Base-by-base conservation (phyloP, 2,329 filamentous ascomycete genomes). In the Penicillium sclerotigenum region DNA sequence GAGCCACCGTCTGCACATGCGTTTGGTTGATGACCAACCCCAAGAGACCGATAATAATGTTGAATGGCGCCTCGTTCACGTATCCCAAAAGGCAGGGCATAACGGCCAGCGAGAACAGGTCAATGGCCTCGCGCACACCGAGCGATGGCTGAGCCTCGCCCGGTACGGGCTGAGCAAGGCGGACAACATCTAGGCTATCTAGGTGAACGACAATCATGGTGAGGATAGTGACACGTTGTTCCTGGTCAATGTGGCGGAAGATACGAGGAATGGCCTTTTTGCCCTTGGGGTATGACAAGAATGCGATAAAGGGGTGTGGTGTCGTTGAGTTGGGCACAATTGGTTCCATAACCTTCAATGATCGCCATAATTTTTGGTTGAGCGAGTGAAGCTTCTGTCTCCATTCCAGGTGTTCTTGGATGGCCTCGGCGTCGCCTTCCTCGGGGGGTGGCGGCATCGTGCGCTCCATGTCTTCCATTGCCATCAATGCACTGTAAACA, bases 141-240 rank as follows among this genome's bases (percentile, higher is more conserved):
- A 87, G 80, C 59, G 91, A 86, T n/a, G 91, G 81, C 47, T 88
- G 84, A 1, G 82, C 80, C 68, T 95, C 89, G 16, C 88, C 89
- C 9, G 85, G 83, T 10, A 82, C 83, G 46, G 92, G 85, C 62
- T 91, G 86, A 1, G 89, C 92, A 53, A 88, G 85, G 54, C 89
- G 86, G 56, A 97, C 88, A 47, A 99, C 93, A 66, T 97, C 91
- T 38, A 99, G 82, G 63, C 89, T 86, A 72, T 97, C 94, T 31
- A 99, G 85, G 67, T 97, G 91, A 49, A 97, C 87, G 57, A 96
- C 85, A 63, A 99, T 93, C 83, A 99, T 93, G 5, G 94, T 99
- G 59, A 99, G 81, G 60, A 97, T 91, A 1, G 92, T 97, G 22
- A 94, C 75, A 47, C 93, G 90, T 75, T 97, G 92, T 70, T 97